Evolutionary conservation across 257 asterid species (phyloP).

Genomic region (Prunella vulgaris): DNA sequence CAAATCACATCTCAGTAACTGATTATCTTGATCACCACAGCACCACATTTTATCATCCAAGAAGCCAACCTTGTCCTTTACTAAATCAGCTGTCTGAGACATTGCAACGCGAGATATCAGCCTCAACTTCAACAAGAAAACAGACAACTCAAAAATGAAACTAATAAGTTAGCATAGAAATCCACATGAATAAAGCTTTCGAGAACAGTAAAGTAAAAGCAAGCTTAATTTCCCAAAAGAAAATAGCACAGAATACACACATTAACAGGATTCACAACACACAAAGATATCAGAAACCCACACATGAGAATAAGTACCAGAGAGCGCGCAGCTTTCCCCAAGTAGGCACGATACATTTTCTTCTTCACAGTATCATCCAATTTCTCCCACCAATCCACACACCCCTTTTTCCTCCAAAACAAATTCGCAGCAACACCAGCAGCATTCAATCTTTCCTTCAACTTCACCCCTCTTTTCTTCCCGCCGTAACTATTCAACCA

Average conservation of each 20-base stretch:
- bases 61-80: conserved; percentile 38
- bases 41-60: conserved; percentile 40
- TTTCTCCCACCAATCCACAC: conserved; percentile 94
- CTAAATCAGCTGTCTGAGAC: conserved; percentile 55
- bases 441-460: conserved; percentile 66
- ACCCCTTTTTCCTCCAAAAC: conserved; percentile 98
- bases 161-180: conserved; percentile 11
- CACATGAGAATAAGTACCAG: conserved; percentile 46
- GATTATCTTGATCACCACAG: conserved; percentile 30
- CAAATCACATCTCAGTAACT: conserved; percentile 29
- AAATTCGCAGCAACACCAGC: conserved; percentile 67
- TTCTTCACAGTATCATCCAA: conserved; percentile 61
- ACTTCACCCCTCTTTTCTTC: conserved; percentile 64
- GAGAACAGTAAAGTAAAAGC: conserved; percentile 6
- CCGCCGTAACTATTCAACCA: conserved; percentile 71
- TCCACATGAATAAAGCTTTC: conserved; percentile 6
- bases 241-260: not conserved
- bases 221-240: conserved; percentile 9
- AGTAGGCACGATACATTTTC: conserved; percentile 48
- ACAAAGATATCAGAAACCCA: not conserved
- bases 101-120: conserved; percentile 29
- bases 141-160: conserved; percentile 4
- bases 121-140: not conserved
- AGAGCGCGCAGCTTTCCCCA: conserved; percentile 71
- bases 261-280: conserved; percentile 6